Evolutionary conservation across 139 green algal genomes (phyloP), one percentile per base, ranked within the genome.

Genomic region (Chlorella ohadii): DNA sequence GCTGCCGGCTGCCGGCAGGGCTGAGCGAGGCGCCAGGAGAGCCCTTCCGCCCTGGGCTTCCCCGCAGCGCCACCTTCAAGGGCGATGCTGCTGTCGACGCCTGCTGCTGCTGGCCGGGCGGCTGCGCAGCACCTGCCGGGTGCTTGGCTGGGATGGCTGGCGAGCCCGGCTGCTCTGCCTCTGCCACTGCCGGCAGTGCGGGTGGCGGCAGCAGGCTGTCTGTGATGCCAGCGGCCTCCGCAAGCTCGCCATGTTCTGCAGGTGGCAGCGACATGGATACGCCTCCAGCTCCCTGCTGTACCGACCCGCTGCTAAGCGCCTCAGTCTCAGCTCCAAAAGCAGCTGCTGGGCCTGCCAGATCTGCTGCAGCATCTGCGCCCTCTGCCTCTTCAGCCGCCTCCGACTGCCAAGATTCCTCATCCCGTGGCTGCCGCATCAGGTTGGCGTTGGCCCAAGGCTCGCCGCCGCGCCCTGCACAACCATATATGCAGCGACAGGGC

Each of bases 391-490:
- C 59, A 22, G 27, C 28, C 1, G 44, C n/a, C 7, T 6, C 36
- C 31, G 72, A 78, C 5, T 57, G 22, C 31, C 36, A 56, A 4
- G 56, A 71, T 36, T 72, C 57, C 38, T 61, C 80, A n/a, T 79
- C 80, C 27, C 4, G 27, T 23, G 70, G 27, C 55, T 59, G 34
- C 68, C 39, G 55, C 27, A n/a, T 72, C 22, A 79, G 38, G 70
- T 85, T 85, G 57, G 80, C 34, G 36, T 79, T 80, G 25, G 80
- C 80, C 80, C 80, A 85, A 39, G 80, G 80, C 80, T 85, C 80
- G 7, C 80, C 80, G 36, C 80, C 80, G 0, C 80, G 68, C 28
- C 68, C 80, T 85, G 68, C 55, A 44, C 44, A 55, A 55, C n/a
- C n/a, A n/a, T n/a, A 13, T 31, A 44, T 41, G 65, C 31, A 55